Conservation (phyloP, 2,329 filamentous ascomycete species). For the Curvularia lunata region DNA sequence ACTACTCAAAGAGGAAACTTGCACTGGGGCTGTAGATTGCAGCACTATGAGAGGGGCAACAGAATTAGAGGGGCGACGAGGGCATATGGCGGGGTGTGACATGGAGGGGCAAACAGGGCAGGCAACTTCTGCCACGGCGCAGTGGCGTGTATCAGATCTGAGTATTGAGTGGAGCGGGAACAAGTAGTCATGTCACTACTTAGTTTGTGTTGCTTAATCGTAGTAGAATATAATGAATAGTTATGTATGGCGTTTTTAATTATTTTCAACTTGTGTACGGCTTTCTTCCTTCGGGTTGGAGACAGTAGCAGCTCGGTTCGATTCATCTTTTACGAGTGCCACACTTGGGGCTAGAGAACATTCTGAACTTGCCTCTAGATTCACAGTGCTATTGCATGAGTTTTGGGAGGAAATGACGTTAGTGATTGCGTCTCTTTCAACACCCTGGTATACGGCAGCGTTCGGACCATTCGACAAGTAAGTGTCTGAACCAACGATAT, state of each 20-base stretch:
- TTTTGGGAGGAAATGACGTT: neutral
- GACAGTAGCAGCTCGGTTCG: neutral
- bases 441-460: neutral
- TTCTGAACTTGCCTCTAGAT: neutral
- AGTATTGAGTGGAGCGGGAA: neutral
- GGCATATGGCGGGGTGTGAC: constrained; percentile 15
- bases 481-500: neutral
- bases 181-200: neutral
- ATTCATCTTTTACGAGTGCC: too few species aligned
- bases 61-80: constrained; percentile 18
- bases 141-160: neutral
- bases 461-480: neutral
- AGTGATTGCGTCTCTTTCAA: neutral
- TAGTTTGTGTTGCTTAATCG: neutral
- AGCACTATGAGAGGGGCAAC: constrained; percentile 31
- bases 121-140: neutral
- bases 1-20: constrained; percentile 5
- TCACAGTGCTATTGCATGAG: neutral
- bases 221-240: neutral
- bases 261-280: neutral
- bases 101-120: constrained; percentile 11
- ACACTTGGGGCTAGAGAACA: neutral
- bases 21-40: constrained; percentile 11
- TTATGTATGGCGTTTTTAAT: neutral
- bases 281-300: neutral